Conservation (phyloP, 108 stramenopile species). For the Nannochloropsis oceanica region DNA sequence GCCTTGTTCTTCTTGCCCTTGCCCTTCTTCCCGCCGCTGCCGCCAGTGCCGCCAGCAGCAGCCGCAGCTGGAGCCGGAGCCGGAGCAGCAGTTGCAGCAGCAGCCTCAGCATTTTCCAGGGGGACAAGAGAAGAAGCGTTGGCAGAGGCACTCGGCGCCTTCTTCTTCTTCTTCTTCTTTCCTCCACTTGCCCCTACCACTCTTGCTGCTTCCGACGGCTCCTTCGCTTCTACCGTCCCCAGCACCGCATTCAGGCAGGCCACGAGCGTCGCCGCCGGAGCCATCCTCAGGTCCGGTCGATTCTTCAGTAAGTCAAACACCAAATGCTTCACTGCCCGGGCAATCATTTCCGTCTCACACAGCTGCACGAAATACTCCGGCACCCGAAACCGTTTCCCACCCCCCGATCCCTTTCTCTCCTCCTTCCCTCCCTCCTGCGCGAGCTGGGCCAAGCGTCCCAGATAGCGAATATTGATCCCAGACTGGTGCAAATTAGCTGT, state of each 20-base stretch:
- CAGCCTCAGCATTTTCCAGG: background rate
- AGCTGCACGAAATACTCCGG: constrained; percentile 78
- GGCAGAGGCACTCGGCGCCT: background rate
- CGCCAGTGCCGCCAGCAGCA: background rate
- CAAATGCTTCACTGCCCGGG: constrained; percentile 74
- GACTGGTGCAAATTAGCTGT: constrained; percentile 5
- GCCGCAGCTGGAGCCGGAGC: background rate
- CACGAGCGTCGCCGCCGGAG: constrained; percentile 58
- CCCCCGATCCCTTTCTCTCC: constrained; percentile 30
- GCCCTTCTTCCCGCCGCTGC: background rate
- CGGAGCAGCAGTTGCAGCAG: background rate
- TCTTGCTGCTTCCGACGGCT: background rate
- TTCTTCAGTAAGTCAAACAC: constrained; percentile 53
- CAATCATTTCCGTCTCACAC: constrained; percentile 89
- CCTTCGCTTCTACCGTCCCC: background rate
- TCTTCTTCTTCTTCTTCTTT: background rate
- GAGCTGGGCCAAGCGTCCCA: constrained; percentile 64
- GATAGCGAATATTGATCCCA: constrained; percentile 89
- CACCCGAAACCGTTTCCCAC: constrained; percentile 46
- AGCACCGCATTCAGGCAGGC: constrained; percentile 70
- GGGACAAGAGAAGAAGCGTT: background rate
- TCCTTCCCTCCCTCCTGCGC: constrained; percentile 45
- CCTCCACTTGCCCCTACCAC: background rate
- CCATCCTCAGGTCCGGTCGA: constrained; percentile 38
- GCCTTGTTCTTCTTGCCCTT: constrained; percentile 6